These are phyloP conservation scores for Mimosa pudica DNA, from an alignment of 306 rosid species.

Conservation along the genomic window DNA sequence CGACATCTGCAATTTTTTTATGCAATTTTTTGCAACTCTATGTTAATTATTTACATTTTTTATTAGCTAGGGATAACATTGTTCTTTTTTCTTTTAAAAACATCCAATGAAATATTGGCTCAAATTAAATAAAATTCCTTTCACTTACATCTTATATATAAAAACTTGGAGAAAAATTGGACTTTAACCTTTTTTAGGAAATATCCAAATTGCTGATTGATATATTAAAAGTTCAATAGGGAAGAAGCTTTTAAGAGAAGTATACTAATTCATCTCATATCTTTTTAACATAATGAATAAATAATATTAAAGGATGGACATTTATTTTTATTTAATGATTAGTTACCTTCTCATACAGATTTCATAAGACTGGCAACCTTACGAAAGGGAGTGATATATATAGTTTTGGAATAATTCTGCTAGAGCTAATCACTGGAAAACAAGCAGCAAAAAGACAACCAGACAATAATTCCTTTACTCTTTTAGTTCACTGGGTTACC, in stretches of 20 bases:
- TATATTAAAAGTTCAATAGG: not conserved
- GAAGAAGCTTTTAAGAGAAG: not conserved
- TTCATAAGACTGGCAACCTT: slow-evolving; percentile 21
- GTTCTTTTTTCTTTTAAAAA: too few relatives aligned
- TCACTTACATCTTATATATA: too few relatives aligned
- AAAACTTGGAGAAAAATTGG: too few relatives aligned
- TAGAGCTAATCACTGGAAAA: slow-evolving; percentile 39
- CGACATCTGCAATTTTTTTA: too few relatives aligned
- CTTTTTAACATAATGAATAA: not conserved
- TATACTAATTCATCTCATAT: too few relatives aligned
- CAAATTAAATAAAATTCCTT: too few relatives aligned
- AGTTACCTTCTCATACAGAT: not conserved
- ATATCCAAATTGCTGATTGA: too few relatives aligned
- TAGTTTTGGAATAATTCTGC: slow-evolving; percentile 40
- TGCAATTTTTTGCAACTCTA: too few relatives aligned
- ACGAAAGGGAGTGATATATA: not conserved
- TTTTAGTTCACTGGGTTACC: slow-evolving; percentile 34
- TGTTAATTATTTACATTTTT: too few relatives aligned
- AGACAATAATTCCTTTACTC: not conserved
- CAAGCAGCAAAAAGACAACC: slow-evolving; percentile 24
- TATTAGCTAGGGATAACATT: too few relatives aligned
- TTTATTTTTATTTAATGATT: not conserved
- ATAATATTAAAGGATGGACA: not conserved
- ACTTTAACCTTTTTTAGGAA: too few relatives aligned
- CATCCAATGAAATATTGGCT: too few relatives aligned